Evolutionary conservation across 192 early-diverging fungal genomes (phyloP).

Genomic region (Umbelopsis vinacea): DNA sequence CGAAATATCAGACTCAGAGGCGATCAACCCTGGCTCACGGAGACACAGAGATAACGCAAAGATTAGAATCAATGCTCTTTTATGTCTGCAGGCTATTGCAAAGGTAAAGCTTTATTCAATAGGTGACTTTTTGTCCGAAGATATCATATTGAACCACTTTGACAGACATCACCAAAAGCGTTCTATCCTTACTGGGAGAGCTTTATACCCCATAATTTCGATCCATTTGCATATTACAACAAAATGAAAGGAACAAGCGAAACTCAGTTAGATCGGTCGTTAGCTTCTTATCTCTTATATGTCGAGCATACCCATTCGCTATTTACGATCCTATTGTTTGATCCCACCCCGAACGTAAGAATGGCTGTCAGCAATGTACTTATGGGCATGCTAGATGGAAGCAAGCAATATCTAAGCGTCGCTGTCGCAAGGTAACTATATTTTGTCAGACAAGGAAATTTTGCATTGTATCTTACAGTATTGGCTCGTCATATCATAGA

Average conservation of each 20-base stretch:
- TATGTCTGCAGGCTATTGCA: slow-evolving; percentile 54
- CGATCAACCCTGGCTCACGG: slow-evolving; percentile 15
- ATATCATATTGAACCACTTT: background rate
- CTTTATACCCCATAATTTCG: slow-evolving; percentile 50
- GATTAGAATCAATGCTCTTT: slow-evolving; percentile 56
- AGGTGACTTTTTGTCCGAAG: background rate
- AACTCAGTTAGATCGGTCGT: background rate
- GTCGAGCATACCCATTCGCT: slow-evolving; percentile 47
- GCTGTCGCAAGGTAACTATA: slow-evolving; percentile 51
- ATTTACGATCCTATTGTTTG: slow-evolving; percentile 50
- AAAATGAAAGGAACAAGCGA: slow-evolving; percentile 9
- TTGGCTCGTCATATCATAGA: background rate
- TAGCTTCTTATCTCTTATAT: slow-evolving; percentile 24
- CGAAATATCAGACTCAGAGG: slow-evolving; percentile 55
- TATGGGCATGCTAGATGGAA: slow-evolving; percentile 48
- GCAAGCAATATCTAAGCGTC: slow-evolving; percentile 57
- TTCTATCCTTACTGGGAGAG: slow-evolving; percentile 60
- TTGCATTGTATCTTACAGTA: background rate
- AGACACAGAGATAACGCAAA: slow-evolving; percentile 50
- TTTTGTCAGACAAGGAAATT: background rate
- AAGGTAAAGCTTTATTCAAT: slow-evolving; percentile 27
- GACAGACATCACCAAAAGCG: slow-evolving; percentile 45
- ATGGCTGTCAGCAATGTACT: slow-evolving; percentile 49
- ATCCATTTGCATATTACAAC: slow-evolving; percentile 29
- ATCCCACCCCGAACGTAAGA: slow-evolving; percentile 50